Conservation (phyloP, 257 asterid species). For the Ocimum tenuiflorum region DNA sequence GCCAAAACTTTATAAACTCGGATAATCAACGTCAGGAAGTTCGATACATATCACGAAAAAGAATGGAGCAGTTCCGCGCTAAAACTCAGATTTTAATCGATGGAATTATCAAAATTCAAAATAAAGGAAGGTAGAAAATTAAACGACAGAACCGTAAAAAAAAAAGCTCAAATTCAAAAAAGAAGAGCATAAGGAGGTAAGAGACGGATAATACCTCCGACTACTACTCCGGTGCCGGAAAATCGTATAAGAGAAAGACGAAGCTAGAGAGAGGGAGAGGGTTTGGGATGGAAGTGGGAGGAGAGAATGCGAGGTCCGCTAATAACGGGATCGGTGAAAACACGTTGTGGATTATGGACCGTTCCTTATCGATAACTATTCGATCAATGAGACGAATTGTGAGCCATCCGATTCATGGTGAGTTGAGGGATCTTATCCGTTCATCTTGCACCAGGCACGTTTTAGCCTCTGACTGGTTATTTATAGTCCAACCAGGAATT, state of each 20-base stretch:
- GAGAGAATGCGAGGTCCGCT: constrained; percentile 41
- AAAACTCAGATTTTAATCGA: not conserved
- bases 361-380: constrained; percentile 43
- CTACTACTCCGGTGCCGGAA: constrained; percentile 25
- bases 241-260: not conserved
- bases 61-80: not conserved
- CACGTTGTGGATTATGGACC: constrained; percentile 51
- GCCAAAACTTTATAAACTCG: not conserved
- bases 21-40: not conserved
- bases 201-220: constrained; percentile 6
- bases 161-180: not conserved
- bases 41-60: not conserved
- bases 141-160: no score
- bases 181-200: not conserved
- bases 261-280: not conserved
- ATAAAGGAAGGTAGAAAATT: not conserved
- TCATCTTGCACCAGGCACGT: constrained; percentile 32
- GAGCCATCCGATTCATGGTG: constrained; percentile 38
- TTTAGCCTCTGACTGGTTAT: constrained; percentile 27
- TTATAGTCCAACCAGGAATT: constrained; percentile 16
- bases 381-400: constrained; percentile 12
- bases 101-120: not conserved
- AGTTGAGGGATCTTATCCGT: constrained; percentile 42
- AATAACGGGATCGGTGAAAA: constrained; percentile 34
- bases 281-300: constrained; percentile 3